These are phyloP conservation scores for Peniophora sp. DNA, from an alignment of 1,284 basidiomycete species.

Conservation along the genomic window DNA sequence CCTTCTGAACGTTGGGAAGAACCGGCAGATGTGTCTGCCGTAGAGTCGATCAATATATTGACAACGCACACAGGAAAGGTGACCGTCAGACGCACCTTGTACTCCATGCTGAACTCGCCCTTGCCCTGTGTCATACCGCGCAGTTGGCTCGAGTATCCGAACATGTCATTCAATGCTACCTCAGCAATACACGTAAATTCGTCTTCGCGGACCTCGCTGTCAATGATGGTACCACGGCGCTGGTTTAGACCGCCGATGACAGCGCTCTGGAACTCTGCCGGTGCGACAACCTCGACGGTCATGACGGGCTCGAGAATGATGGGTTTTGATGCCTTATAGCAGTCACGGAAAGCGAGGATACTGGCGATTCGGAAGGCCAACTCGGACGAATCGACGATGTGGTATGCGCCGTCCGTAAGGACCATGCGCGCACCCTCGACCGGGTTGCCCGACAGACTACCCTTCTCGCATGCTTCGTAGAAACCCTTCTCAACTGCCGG, in stretches of 20 bases:
- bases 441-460: conserved; percentile 82
- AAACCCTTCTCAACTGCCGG: conserved; percentile 98
- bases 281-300: conserved; percentile 96
- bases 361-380: conserved; percentile 90
- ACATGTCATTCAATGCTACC: conserved; percentile 98
- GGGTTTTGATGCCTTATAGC: conserved; percentile 70
- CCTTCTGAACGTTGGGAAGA: conserved; percentile 82
- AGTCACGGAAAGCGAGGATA: conserved; percentile 90
- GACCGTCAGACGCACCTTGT: conserved; percentile 51
- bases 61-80: background rate
- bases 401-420: conserved; percentile 87
- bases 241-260: conserved; percentile 96
- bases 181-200: conserved; percentile 93
- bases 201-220: conserved; percentile 95
- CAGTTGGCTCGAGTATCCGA: conserved; percentile 90
- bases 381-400: conserved; percentile 97
- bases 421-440: conserved; percentile 87
- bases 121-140: conserved; percentile 95
- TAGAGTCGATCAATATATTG: conserved; percentile 6
- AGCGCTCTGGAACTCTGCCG: conserved; percentile 92
- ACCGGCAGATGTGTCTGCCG: conserved; percentile 73
- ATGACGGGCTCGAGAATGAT: conserved; percentile 96
- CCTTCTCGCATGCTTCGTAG: conserved; percentile 91
- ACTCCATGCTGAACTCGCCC: conserved; percentile 96
- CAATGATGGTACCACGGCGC: conserved; percentile 89